Evolutionary conservation across 805 yeast species (phyloP).

Genomic region (Jamesozyma lodderae): DNA sequence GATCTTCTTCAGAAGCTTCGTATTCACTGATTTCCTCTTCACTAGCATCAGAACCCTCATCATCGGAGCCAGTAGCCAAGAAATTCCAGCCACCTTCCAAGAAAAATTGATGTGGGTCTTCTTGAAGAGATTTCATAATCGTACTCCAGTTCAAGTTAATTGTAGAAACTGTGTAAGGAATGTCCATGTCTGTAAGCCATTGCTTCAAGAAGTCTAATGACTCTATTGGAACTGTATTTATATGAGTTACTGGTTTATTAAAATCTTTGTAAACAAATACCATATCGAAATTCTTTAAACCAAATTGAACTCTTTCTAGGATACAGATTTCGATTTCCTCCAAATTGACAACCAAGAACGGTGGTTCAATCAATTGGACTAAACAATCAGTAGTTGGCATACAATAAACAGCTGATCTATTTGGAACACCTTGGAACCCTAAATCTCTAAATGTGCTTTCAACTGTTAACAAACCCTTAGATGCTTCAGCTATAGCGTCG

Average conservation of each 20-base stretch:
- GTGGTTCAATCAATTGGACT: conserved; percentile 89
- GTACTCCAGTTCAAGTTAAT: conserved; percentile 93
- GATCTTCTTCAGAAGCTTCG: conserved; percentile 38
- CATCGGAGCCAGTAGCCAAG: conserved; percentile 81
- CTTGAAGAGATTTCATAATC: conserved; percentile 85
- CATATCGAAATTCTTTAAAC: conserved; percentile 89
- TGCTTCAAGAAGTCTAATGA: conserved; percentile 85
- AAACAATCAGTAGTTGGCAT: conserved; percentile 97
- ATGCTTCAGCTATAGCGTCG: conserved; percentile 82
- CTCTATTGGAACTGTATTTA: conserved; percentile 91
- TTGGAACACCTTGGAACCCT: conserved; percentile 97
- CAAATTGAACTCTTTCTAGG: conserved; percentile 94
- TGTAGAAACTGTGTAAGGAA: conserved; percentile 89
- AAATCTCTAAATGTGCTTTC: conserved; percentile 93
- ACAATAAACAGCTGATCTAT: conserved; percentile 85
- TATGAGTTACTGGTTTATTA: conserved; percentile 75
- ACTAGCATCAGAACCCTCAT: conserved; percentile 57
- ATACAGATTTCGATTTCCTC: conserved; percentile 92
- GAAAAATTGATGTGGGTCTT: conserved; percentile 92
- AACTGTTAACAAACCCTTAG: conserved; percentile 73
- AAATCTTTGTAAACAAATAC: conserved; percentile 96
- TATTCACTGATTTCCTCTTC: conserved; percentile 53
- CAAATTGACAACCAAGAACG: conserved; percentile 83
- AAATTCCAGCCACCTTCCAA: conserved; percentile 94
- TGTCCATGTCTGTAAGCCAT: conserved; percentile 97